These are phyloP conservation scores for Fusarium lateritium DNA, from an alignment of 2,329 filamentous ascomycete species.

Conservation along the genomic window DNA sequence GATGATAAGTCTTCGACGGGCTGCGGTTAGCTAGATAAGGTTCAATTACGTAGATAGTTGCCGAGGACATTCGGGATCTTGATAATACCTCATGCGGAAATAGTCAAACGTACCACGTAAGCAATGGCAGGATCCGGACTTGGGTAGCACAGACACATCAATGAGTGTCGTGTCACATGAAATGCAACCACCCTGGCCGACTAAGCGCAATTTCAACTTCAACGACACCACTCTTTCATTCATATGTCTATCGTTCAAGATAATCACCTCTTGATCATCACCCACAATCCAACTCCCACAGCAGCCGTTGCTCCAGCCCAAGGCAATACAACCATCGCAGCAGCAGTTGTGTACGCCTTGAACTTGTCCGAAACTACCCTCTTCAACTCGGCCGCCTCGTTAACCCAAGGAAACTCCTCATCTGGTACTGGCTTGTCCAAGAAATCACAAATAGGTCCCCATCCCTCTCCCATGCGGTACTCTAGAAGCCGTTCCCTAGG, in stretches of 20 bases:
- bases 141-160: not conserved
- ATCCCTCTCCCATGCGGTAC: constrained; percentile 54
- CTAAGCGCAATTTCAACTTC: not conserved
- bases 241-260: not conserved
- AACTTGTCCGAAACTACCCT: constrained; percentile 24
- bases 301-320: constrained; percentile 35
- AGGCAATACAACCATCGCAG: constrained; percentile 20
- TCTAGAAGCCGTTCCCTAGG: constrained; percentile 49
- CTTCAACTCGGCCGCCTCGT: constrained; percentile 48
- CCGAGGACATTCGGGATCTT: too few species aligned
- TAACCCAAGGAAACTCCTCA: constrained; percentile 52
- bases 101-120: not conserved
- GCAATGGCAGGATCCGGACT: not conserved
- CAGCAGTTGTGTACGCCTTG: constrained; percentile 15
- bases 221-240: not conserved
- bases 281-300: constrained; percentile 30
- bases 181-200: not conserved
- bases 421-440: constrained; percentile 53
- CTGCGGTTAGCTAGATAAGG: not conserved
- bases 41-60: not conserved
- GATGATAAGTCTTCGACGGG: not conserved
- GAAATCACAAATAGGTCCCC: constrained; percentile 57
- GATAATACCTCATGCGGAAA: not conserved
- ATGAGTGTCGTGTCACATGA: not conserved
- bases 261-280: constrained; percentile 6